Percentiles rank a stretch among this genome's conserved stretches.
Evolutionary conservation across 2,329 filamentous ascomycete genomes (phyloP).

Genomic region (Epichloe brachyelytri): DNA sequence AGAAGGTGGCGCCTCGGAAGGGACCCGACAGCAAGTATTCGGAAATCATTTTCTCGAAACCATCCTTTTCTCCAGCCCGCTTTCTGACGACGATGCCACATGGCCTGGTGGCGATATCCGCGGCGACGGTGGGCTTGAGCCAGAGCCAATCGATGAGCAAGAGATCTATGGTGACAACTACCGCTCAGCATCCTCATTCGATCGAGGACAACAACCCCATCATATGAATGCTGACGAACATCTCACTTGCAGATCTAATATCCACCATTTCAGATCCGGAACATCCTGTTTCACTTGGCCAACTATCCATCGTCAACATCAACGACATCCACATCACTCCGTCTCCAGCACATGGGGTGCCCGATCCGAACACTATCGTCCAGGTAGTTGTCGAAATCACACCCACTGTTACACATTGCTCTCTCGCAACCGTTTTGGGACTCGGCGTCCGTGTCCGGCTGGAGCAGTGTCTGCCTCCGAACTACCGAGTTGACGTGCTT

Average conservation of each 20-base stretch:
- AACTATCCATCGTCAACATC: constrained; percentile 90
- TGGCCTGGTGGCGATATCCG: constrained; percentile 25
- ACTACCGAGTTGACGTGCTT: constrained; percentile 81
- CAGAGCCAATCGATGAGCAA: constrained; percentile 88
- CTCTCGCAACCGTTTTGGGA: constrained; percentile 89
- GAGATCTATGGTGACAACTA: constrained; percentile 71
- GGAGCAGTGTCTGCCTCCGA: constrained; percentile 79
- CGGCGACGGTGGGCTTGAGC: constrained; percentile 42
- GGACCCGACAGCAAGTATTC: constrained; percentile 35
- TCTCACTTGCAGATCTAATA: constrained; percentile 58
- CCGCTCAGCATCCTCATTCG: neutral
- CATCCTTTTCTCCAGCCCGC: constrained; percentile 29
- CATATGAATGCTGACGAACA: neutral
- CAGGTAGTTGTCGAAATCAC: constrained; percentile 81
- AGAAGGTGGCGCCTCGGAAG: constrained; percentile 31
- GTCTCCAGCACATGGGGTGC: constrained; percentile 23
- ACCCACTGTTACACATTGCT: constrained; percentile 94
- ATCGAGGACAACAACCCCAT: too few relatives aligned
- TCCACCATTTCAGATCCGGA: constrained; percentile 92
- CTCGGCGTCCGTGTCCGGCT: constrained; percentile 83
- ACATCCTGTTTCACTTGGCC: constrained; percentile 85
- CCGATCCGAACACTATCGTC: constrained; percentile 44
- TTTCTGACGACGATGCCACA: constrained; percentile 22
- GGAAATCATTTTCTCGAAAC: constrained; percentile 32
- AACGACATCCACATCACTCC: constrained; percentile 70